A percentile compares a stretch with the other conserved stretches of the same genome.
Evolutionary conservation across 2,329 filamentous ascomycete species (phyloP).

Genomic region (Colletotrichum paranaense): DNA sequence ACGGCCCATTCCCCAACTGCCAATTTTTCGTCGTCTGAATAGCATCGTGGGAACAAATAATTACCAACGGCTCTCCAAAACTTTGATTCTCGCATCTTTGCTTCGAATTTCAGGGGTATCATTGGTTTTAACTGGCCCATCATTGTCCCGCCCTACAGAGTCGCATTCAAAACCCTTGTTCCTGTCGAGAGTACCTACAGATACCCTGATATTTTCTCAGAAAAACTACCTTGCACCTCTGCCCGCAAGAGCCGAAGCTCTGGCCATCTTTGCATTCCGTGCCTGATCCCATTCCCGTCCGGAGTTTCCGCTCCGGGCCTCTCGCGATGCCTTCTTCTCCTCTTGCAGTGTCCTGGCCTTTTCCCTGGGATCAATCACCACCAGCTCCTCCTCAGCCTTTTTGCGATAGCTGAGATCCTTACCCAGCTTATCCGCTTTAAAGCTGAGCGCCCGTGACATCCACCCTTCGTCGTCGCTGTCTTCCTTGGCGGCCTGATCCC

Average conservation of each 20-base stretch:
- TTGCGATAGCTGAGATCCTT: slow-evolving; percentile 92
- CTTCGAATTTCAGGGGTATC: slow-evolving; percentile 29
- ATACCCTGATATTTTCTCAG: background rate
- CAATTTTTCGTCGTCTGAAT: slow-evolving; percentile 31
- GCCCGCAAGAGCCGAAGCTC: slow-evolving; percentile 63
- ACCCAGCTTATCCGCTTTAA: slow-evolving; percentile 88
- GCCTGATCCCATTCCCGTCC: slow-evolving; percentile 71
- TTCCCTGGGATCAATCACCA: slow-evolving; percentile 93
- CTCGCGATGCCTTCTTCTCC: slow-evolving; percentile 70
- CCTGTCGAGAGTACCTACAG: background rate
- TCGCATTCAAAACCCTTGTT: slow-evolving; percentile 26
- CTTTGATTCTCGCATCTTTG: slow-evolving; percentile 2
- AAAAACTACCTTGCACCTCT: slow-evolving; percentile 63
- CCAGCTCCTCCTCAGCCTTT: slow-evolving; percentile 89
- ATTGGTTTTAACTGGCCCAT: slow-evolving; percentile 25
- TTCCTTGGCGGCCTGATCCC: slow-evolving; percentile 74
- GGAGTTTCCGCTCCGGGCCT: slow-evolving; percentile 60
- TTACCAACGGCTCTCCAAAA: slow-evolving; percentile 30
- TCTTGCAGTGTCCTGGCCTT: slow-evolving; percentile 80
- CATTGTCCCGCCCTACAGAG: slow-evolving; percentile 24
- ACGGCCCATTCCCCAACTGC: slow-evolving; percentile 18
- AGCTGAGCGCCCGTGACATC: slow-evolving; percentile 88
- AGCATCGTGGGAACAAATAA: slow-evolving; percentile 24
- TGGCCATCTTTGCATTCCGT: slow-evolving; percentile 67
- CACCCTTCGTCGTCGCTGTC: slow-evolving; percentile 77